A percentile compares a stretch with the other conserved stretches of the same genome.
These are phyloP conservation scores for Naganishia kalamii DNA, from an alignment of 768 basidiomycete species.

Conservation along the genomic window DNA sequence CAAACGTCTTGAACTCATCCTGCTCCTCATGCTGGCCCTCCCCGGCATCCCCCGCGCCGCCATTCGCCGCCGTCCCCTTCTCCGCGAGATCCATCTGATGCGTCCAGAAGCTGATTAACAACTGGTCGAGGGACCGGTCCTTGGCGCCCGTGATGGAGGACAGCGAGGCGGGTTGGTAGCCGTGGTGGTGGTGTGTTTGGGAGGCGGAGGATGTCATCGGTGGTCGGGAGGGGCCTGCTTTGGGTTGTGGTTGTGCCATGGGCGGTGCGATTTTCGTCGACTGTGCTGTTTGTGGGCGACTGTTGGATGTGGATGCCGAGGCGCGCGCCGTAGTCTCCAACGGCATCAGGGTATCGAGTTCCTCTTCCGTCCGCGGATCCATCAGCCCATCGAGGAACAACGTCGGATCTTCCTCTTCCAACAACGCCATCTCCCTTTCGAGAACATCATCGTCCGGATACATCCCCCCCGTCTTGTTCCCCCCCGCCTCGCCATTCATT, in stretches of 20 bases:
- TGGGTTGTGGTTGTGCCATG: no score
- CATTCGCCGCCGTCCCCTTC: constrained; percentile 49
- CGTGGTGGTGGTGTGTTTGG: constrained; percentile 4
- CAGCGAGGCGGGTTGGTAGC: constrained; percentile 5
- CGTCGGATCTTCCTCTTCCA: constrained; percentile 12
- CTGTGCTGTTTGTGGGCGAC: background rate
- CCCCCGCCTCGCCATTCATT: background rate
- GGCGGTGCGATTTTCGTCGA: background rate
- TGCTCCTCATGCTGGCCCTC: constrained; percentile 5
- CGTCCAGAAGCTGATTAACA: constrained; percentile 83
- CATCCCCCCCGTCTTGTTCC: background rate
- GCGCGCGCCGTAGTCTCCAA: background rate
- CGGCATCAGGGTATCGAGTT: background rate
- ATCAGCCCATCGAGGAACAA: constrained; percentile 1
- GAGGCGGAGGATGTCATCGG: background rate
- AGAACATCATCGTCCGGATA: constrained; percentile 10
- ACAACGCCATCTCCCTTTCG: background rate
- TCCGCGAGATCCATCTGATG: constrained; percentile 79
- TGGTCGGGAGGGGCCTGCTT: background rate
- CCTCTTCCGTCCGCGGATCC: background rate
- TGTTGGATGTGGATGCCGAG: background rate
- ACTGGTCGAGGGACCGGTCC: constrained; percentile 62
- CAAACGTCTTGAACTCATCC: constrained; percentile 42
- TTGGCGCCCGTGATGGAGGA: constrained; percentile 7
- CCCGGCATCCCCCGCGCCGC: background rate